A percentile compares a stretch with the other conserved stretches of the same genome.
These are phyloP conservation scores for Phlegmacium glaucopus DNA, from an alignment of 768 basidiomycete species.

Conservation along the genomic window DNA sequence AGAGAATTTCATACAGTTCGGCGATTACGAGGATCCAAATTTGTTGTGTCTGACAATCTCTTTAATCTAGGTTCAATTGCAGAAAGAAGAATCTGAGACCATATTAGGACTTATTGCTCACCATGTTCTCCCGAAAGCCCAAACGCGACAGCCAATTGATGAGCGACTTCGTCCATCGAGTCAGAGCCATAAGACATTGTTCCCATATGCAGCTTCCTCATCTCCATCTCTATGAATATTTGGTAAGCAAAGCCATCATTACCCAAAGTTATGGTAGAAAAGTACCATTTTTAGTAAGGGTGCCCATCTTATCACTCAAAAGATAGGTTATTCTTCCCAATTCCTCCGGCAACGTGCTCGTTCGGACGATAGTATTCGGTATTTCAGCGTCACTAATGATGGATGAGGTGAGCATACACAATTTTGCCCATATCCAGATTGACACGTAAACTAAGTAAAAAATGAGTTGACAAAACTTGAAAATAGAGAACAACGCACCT, in stretches of 20 bases:
- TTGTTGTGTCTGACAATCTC: too few relatives aligned
- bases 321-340: slow-evolving; percentile 94
- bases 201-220: slow-evolving; percentile 98
- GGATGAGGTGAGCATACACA: slow-evolving; percentile 90
- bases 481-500: slow-evolving; percentile 54
- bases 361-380: slow-evolving; percentile 92
- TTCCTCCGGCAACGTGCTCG: slow-evolving; percentile 97
- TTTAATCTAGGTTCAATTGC: too few relatives aligned
- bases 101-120: too few relatives aligned
- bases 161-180: slow-evolving; percentile 98
- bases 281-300: slow-evolving; percentile 92
- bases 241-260: slow-evolving; percentile 4
- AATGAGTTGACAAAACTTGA: background rate
- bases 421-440: slow-evolving; percentile 99
- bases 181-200: slow-evolving; percentile 96
- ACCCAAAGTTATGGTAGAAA: background rate
- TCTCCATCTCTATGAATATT: slow-evolving; percentile 83
- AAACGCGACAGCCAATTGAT: slow-evolving; percentile 86
- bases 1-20: too few relatives aligned
- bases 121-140: slow-evolving; percentile 60
- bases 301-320: slow-evolving; percentile 97
- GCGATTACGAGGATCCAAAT: too few relatives aligned
- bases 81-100: too few relatives aligned
- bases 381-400: slow-evolving; percentile 95
- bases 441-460: slow-evolving; percentile 75